These are phyloP conservation scores for Exobasidium rhododendri DNA, from an alignment of 1,284 basidiomycete species.

Conservation along the genomic window DNA sequence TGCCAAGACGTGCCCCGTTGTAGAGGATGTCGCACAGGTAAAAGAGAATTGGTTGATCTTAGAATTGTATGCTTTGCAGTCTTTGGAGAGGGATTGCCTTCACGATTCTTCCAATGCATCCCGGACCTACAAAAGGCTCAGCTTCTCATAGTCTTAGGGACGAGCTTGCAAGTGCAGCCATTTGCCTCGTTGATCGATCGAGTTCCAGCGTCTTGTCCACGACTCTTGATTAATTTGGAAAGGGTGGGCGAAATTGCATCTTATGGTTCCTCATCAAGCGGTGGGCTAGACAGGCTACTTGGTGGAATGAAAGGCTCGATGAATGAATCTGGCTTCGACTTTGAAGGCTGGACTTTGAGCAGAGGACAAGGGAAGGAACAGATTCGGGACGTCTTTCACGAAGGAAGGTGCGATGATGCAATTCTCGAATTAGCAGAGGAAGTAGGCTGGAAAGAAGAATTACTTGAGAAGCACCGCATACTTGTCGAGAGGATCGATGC, in stretches of 20 bases:
- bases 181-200: conserved; percentile 60
- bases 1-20: conserved; percentile 19
- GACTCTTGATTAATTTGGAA: conserved; percentile 62
- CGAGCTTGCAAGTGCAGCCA: conserved; percentile 67
- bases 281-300: conserved; percentile 49
- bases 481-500: background rate
- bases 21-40: conserved; percentile 3
- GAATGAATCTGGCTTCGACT: conserved; percentile 47
- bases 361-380: conserved; percentile 18
- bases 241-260: conserved; percentile 57
- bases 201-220: conserved; percentile 56
- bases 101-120: conserved; percentile 43
- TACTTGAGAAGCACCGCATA: background rate
- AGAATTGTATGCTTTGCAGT: conserved; percentile 16
- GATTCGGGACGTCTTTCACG: conserved; percentile 39
- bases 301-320: background rate
- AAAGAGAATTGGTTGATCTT: background rate
- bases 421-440: conserved; percentile 1
- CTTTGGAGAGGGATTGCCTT: conserved; percentile 51
- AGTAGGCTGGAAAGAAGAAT: conserved; percentile 15
- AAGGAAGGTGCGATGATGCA: conserved; percentile 37
- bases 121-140: conserved; percentile 64
- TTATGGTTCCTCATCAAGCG: conserved; percentile 15
- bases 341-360: conserved; percentile 34
- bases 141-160: conserved; percentile 86